Evolutionary conservation across 768 basidiomycete species (phyloP).

Genomic region (Russula brevipes): DNA sequence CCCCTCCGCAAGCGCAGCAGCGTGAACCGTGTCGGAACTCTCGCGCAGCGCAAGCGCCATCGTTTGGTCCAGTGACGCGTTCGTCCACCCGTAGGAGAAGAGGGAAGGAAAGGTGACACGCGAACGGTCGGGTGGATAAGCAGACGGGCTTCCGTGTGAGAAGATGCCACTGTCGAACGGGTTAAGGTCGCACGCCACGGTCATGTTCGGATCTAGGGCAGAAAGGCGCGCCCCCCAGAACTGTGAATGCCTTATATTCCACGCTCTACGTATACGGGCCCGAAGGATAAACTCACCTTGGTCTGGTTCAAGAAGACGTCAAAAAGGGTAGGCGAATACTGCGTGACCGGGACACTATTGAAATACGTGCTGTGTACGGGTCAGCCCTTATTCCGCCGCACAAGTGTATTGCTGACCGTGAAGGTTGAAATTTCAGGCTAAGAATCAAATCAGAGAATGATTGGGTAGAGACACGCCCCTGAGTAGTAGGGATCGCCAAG

Average conservation of each 20-base stretch:
- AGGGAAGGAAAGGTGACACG: constrained; percentile 9
- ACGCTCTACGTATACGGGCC: neutral
- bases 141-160: constrained; percentile 12
- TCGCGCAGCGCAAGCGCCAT: constrained; percentile 38
- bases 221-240: neutral
- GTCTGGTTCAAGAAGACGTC: constrained; percentile 1
- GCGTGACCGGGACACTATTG: neutral
- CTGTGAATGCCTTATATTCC: neutral
- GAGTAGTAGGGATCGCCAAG: constrained; percentile 10
- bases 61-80: constrained; percentile 34
- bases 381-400: neutral
- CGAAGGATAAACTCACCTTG: neutral
- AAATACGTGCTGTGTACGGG: neutral
- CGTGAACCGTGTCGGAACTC: neutral
- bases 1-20: constrained; percentile 19
- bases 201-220: neutral
- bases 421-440: no score
- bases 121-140: constrained; percentile 17
- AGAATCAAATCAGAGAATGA: constrained; percentile 2
- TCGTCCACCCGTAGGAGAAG: neutral
- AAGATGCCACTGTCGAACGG: neutral
- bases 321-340: constrained; percentile 1
- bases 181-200: neutral
- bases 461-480: neutral
- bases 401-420: neutral